Percentiles rank a stretch among this genome's conserved stretches.
Conservation (phyloP, 202 grass and related monocot genomes). For the Elaeis oleifera region DNA sequence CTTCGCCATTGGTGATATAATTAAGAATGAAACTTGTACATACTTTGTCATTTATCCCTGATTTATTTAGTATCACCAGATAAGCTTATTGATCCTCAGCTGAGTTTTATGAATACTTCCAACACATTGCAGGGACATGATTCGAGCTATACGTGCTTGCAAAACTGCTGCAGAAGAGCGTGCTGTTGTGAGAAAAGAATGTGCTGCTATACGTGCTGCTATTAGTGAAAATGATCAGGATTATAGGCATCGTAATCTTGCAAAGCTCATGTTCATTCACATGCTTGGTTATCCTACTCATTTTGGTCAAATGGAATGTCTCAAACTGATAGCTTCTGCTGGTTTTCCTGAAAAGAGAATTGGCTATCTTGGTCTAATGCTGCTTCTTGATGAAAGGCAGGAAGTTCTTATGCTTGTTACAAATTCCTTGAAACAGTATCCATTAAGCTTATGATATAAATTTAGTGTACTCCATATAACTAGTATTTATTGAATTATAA, state of each 20-base stretch:
- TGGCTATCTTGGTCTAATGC: conserved; percentile 92
- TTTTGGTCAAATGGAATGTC: conserved; percentile 99
- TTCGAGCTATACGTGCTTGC: conserved; percentile 86
- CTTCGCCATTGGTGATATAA: too few relatives aligned
- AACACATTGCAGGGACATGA: conserved; percentile 73
- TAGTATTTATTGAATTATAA: too few relatives aligned
- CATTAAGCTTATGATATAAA: conserved; percentile 2
- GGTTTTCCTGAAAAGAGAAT: conserved; percentile 98
- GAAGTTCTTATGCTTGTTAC: conserved; percentile 99
- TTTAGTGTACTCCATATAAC: conserved; percentile 2
- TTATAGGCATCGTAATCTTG: conserved; percentile 93
- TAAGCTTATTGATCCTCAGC: not conserved
- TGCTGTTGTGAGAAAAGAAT: conserved; percentile 94
- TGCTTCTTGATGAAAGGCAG: conserved; percentile 97
- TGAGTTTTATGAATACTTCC: too few relatives aligned
- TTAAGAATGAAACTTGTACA: too few relatives aligned
- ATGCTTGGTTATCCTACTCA: conserved; percentile 99
- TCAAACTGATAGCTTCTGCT: conserved; percentile 92
- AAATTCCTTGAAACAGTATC: conserved; percentile 99
- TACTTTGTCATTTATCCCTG: too few relatives aligned
- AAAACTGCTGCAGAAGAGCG: conserved; percentile 99
- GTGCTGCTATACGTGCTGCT: conserved; percentile 87
- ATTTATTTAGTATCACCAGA: not conserved
- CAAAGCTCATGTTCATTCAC: conserved; percentile 99
- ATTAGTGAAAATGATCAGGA: conserved; percentile 90